Base-by-base conservation (phyloP, 331 rosid species). In the Malus hybrid region DNA sequence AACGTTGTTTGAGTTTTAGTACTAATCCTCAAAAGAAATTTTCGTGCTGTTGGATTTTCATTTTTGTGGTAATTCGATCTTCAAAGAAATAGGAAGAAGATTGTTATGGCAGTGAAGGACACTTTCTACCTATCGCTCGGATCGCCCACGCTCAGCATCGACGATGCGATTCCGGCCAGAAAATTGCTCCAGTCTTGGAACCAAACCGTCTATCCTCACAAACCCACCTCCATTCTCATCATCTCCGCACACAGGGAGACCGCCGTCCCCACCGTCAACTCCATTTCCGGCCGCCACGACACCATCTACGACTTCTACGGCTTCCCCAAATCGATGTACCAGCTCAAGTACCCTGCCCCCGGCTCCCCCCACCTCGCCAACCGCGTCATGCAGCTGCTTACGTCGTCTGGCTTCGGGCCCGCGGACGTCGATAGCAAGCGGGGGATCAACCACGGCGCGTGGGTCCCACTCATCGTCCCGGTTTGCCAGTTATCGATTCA, bases 401-500 rank as follows among this genome's bases (percentile, higher is more conserved):
- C 64, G 10, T 71, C 70, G 22, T 80, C 91, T 0, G 96, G 96
- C 14, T 64, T 80, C 61, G 27, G 69, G 70, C 86, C 70, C 0
- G 96, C 88, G 0, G 91, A 83, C 4, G 93, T 88, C 64, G 93
- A 89, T 60, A 63, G 10, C 10, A 86, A 78, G 12, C 80, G 93
- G 19, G 97, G 98, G 44, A 90, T 93, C 22, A 96, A 93, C 54
- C 98, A 93, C 54, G 96, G 96, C 27, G 96, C 96, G 5, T 93
- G 97, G 96, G 90, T 91, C 66, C 97, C 93, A 28, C 29, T 28
- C 3, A 2, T 2, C 24, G 83, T 93, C 19, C 96, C 97, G 10
- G 94, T 91, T 28, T 93, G 96, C 74, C 97, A 91, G 68, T 78
- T 93, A 4, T 93, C 98, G 3, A 83, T 93, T 59, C 93, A 88